Percentiles rank a stretch among this genome's conserved stretches.
These are phyloP conservation scores for Solanum phureja DNA, from an alignment of 257 asterid species.

Conservation along the genomic window DNA sequence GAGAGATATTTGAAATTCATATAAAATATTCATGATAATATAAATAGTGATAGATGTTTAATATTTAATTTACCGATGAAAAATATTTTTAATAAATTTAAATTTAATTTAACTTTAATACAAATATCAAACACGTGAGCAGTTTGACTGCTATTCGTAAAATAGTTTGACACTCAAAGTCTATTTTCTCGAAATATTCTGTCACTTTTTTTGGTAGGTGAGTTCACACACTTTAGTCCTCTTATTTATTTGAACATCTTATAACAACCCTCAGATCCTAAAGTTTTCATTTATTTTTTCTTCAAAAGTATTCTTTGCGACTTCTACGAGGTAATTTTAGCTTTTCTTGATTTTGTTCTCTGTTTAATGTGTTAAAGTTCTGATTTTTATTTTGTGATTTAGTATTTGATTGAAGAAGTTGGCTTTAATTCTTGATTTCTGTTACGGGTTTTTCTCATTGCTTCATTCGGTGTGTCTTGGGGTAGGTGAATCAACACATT, in stretches of 20 bases:
- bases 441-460: not conserved
- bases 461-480: not conserved
- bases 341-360: not conserved
- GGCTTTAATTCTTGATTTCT: not conserved
- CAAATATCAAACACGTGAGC: not conserved
- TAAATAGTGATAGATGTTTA: not conserved
- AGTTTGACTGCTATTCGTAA: not conserved
- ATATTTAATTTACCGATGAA: too few species aligned
- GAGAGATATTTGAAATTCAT: not conserved
- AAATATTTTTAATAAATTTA: not conserved
- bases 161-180: not conserved
- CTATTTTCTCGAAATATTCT: not conserved
- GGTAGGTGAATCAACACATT: too few species aligned
- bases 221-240: not conserved
- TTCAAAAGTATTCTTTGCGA: not conserved
- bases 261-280: not conserved
- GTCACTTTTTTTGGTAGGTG: not conserved
- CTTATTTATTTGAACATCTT: not conserved
- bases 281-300: not conserved
- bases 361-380: not conserved
- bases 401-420: not conserved
- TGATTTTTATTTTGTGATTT: not conserved
- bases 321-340: slow-evolving; percentile 11
- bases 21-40: not conserved
- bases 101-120: not conserved